Base-by-base conservation (phyloP, 1,139 yeast genomes). In the Saccharomycopsis crataegensis region DNA sequence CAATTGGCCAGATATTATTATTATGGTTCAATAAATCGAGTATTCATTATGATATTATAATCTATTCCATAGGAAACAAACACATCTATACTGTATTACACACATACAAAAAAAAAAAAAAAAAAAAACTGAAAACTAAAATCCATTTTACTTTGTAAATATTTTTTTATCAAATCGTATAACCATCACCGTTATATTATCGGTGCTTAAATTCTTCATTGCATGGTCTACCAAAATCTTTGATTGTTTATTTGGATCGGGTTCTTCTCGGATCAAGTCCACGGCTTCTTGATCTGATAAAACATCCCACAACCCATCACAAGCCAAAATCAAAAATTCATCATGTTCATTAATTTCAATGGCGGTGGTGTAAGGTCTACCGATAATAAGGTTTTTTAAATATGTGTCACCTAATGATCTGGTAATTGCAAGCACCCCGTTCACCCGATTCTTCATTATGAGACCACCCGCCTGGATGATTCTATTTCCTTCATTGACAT, bases 261-360 rank as follows among this genome's bases (percentile, higher is more conserved):
- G 59, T 12, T 76, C 69, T 42, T 77, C 78, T 42, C 77, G 72
- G 6, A 88, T 82, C 62, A 83, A 68, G 54, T 83, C 83, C 57
- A 94, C 87, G 0, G 97, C 97, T 54, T 78, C 78, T 59, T 82
- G 82, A 64, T 91, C 98, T 6, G 82, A 75, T 52, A 91, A 76
- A 2, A 91, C 96, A 66, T 91, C 98, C 97, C 97, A 91, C 12
- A 91, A 73, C 0, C 98, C 98, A 67, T 91, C 98, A 67, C 97
- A 90, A 1, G 96, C 97, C 57, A 91, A 70, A 52, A 91, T 90
- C 64, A 91, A 67, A 65, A 87, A 89, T 61, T 86, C 82, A 64
- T 88, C 96, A 4, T 73, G 72, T 17, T 70, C 62, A 57, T 76
- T 70, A 33, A 94, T 75, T 63, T 83, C 88, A 0, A 96, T 90